phyloP scores from a whole-genome alignment of 176 grass and related monocot species.

The Bolboschoenus planiculmis region DNA sequence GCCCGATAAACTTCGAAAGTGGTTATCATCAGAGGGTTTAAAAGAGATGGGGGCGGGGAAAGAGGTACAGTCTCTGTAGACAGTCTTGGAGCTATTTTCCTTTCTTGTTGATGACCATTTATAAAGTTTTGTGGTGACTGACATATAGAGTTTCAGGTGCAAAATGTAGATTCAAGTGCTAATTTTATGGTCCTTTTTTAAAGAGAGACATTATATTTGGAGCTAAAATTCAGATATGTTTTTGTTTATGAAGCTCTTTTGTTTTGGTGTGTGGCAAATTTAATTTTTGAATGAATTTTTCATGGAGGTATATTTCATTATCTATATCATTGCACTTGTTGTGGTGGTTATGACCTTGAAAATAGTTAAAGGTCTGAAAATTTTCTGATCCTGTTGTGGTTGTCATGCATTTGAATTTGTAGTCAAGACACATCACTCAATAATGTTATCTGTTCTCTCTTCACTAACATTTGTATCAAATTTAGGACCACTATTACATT shows the following conservation, averaged over 20 bases:
- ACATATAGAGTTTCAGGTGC: background rate
- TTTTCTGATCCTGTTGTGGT: no score
- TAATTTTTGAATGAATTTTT: background rate
- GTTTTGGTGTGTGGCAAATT: no score
- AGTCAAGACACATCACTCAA: no score
- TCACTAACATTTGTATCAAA: no score
- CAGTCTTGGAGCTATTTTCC: background rate
- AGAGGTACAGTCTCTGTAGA: no score
- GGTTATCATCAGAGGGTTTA: background rate
- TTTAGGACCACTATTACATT: no score
- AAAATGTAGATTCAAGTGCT: background rate
- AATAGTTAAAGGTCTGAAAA: background rate
- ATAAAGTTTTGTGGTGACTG: background rate
- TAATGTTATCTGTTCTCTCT: no score
- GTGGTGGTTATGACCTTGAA: background rate
- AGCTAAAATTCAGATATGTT: no score
- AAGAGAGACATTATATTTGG: no score
- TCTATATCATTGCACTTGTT: background rate
- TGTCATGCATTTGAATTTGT: no score
- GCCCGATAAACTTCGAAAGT: background rate
- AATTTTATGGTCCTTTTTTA: background rate
- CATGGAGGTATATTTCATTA: background rate
- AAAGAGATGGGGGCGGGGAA: no score
- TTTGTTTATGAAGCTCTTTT: no score
- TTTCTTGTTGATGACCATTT: background rate